Conservation (phyloP, 2,329 filamentous ascomycete genomes). For the Aspergillus brunneoviolaceus region DNA sequence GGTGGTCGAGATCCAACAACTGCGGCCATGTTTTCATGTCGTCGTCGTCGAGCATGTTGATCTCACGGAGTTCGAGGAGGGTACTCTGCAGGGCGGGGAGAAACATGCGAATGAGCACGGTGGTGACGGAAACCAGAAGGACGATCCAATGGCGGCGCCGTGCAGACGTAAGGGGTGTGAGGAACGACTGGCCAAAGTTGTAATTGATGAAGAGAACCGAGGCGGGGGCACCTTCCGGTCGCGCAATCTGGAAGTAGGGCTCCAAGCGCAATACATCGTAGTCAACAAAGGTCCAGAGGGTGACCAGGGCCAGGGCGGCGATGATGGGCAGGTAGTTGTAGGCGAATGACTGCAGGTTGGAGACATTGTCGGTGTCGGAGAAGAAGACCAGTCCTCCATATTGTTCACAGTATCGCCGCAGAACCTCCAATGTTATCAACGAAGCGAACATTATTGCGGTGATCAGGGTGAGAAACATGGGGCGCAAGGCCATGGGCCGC, state of each 20-base stretch:
- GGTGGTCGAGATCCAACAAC: slow-evolving; percentile 27
- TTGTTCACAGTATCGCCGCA: slow-evolving; percentile 32
- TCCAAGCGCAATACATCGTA: slow-evolving; percentile 52
- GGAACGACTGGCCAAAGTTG: slow-evolving; percentile 37
- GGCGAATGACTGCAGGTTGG: slow-evolving; percentile 29
- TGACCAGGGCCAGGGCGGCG: slow-evolving; percentile 46
- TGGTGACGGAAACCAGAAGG: slow-evolving; percentile 32
- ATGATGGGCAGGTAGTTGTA: slow-evolving; percentile 47
- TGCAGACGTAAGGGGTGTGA: slow-evolving; percentile 33
- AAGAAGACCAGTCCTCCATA: slow-evolving; percentile 32
- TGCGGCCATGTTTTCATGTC: slow-evolving; percentile 31
- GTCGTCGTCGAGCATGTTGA: slow-evolving; percentile 22
- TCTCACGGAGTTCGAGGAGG: slow-evolving; percentile 31
- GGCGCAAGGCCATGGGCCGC: slow-evolving; percentile 36
- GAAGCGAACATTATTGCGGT: slow-evolving; percentile 25
- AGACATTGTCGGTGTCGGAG: slow-evolving; percentile 29
- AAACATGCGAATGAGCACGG: slow-evolving; percentile 33
- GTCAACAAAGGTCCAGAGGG: slow-evolving; percentile 51
- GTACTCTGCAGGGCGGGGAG: slow-evolving; percentile 35
- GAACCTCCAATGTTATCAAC: slow-evolving; percentile 27
- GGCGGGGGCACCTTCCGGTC: slow-evolving; percentile 33
- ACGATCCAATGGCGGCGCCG: slow-evolving; percentile 35
- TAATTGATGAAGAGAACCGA: slow-evolving; percentile 38
- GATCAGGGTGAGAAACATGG: slow-evolving; percentile 27
- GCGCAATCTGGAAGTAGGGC: slow-evolving; percentile 47